These are phyloP conservation scores for Pyrenophora seminiperda DNA, from an alignment of 2,329 filamentous ascomycete genomes.

Conservation along the genomic window DNA sequence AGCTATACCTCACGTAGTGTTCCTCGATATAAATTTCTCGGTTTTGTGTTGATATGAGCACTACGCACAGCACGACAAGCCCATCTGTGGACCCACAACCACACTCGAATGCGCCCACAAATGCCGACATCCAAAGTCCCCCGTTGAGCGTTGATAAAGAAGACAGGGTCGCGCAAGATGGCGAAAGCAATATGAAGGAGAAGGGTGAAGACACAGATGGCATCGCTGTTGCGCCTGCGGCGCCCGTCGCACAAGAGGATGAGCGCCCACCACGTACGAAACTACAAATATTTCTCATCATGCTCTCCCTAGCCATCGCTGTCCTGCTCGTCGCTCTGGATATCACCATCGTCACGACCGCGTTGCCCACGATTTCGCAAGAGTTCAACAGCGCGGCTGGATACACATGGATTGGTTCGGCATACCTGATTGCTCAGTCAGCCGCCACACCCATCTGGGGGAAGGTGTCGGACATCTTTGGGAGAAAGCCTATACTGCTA, in stretches of 20 bases:
- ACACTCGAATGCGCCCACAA: conserved; percentile 10
- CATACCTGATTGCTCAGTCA: conserved; percentile 57
- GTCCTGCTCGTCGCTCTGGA: conserved; percentile 66
- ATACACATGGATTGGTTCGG: conserved; percentile 60
- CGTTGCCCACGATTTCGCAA: conserved; percentile 63
- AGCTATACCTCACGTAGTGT: background rate
- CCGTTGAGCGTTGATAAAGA: conserved; percentile 23
- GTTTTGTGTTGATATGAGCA: conserved; percentile 5
- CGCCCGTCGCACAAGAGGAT: conserved; percentile 26
- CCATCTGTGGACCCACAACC: background rate
- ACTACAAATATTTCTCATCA: conserved; percentile 55
- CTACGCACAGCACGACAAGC: conserved; percentile 11
- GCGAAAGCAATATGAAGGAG: conserved; percentile 4
- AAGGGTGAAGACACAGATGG: conserved; percentile 9
- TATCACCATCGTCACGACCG: conserved; percentile 67
- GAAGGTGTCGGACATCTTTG: conserved; percentile 70
- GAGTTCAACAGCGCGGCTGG: conserved; percentile 57
- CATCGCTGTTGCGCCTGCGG: conserved; percentile 16
- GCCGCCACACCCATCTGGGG: conserved; percentile 64
- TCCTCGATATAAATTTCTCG: background rate
- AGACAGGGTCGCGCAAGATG: conserved; percentile 9
- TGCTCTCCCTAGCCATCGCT: conserved; percentile 58
- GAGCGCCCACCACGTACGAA: conserved; percentile 43
- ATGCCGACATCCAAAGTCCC: conserved; percentile 15
- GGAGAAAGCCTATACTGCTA: conserved; percentile 66